Conservation (phyloP, 768 basidiomycete species). For the Phaeotremella fagi region DNA sequence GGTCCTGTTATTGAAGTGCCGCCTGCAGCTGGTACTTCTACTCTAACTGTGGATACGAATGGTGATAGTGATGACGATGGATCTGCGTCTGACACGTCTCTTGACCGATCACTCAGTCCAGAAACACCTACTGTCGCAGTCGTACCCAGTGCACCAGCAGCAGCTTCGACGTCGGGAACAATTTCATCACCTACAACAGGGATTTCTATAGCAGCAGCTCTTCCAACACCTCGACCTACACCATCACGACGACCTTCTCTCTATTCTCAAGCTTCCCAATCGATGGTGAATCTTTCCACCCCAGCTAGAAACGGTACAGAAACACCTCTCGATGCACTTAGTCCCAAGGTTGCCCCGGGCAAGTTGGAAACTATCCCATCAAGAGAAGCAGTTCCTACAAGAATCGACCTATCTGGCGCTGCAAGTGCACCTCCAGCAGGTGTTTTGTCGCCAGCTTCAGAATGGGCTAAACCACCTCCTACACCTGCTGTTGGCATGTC, state of each 20-base stretch:
- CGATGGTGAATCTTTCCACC: conserved; percentile 33
- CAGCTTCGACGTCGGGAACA: too few species aligned
- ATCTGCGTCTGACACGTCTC: conserved; percentile 4
- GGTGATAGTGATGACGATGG: conserved; percentile 5
- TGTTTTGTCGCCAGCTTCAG: conserved; percentile 10
- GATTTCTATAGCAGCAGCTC: neutral
- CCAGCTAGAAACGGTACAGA: conserved; percentile 5
- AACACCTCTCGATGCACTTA: neutral
- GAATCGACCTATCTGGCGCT: conserved; percentile 23
- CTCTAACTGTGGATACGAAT: neutral
- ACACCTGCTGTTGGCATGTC: conserved; percentile 36
- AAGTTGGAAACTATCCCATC: conserved; percentile 23
- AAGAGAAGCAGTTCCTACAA: conserved; percentile 21
- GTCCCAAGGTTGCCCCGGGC: conserved; percentile 2
- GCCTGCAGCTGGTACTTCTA: neutral
- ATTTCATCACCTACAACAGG: too few species aligned
- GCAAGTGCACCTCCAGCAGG: conserved; percentile 2
- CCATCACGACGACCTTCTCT: conserved; percentile 22
- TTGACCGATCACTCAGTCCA: neutral
- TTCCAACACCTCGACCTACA: conserved; percentile 7
- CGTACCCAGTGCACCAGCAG: too few species aligned
- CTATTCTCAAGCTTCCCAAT: conserved; percentile 29
- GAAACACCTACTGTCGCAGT: neutral
- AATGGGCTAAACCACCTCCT: conserved; percentile 43
- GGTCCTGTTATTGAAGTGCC: neutral